These are phyloP conservation scores for Pseudocercospora musae DNA, from an alignment of 2,329 filamentous ascomycete species.

Conservation along the genomic window DNA sequence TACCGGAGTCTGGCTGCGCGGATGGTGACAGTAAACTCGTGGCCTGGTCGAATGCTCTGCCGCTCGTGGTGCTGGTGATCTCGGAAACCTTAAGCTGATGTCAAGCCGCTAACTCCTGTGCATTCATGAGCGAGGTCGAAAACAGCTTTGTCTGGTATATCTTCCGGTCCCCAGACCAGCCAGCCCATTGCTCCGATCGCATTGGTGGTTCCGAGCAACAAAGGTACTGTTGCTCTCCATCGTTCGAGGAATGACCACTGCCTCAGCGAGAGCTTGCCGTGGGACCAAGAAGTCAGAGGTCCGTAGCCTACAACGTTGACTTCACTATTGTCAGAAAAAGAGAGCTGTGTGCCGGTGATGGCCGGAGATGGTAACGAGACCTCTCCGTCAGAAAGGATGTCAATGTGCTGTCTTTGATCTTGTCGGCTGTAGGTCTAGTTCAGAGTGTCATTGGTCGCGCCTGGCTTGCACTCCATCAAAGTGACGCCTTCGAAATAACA, in stretches of 20 bases:
- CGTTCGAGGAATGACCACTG: constrained; percentile 1
- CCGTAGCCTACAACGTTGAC: not conserved
- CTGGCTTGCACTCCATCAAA: constrained; percentile 4
- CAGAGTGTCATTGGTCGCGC: constrained; percentile 1
- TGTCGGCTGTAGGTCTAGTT: not conserved
- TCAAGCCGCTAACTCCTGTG: constrained; percentile 1
- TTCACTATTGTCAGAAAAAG: not conserved
- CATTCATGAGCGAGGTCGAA: not conserved
- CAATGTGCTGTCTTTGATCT: constrained; percentile 8
- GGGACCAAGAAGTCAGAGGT: not conserved
- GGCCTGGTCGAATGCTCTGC: constrained; percentile 1
- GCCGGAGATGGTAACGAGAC: not conserved
- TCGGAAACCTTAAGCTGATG: not conserved
- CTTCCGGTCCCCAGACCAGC: not conserved
- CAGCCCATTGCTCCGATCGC: not conserved
- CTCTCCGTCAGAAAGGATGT: not conserved
- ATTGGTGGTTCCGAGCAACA: constrained; percentile 4
- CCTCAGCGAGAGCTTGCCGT: not conserved
- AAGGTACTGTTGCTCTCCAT: not conserved
- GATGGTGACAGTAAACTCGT: constrained; percentile 4
- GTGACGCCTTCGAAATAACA: constrained; percentile 12
- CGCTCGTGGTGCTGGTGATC: not conserved
- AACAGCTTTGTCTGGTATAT: constrained; percentile 2
- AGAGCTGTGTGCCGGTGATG: not conserved
- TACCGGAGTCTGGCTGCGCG: not conserved